Base-by-base conservation (phyloP, 148 eudicot genomes). In the Diospyros kaki region DNA sequence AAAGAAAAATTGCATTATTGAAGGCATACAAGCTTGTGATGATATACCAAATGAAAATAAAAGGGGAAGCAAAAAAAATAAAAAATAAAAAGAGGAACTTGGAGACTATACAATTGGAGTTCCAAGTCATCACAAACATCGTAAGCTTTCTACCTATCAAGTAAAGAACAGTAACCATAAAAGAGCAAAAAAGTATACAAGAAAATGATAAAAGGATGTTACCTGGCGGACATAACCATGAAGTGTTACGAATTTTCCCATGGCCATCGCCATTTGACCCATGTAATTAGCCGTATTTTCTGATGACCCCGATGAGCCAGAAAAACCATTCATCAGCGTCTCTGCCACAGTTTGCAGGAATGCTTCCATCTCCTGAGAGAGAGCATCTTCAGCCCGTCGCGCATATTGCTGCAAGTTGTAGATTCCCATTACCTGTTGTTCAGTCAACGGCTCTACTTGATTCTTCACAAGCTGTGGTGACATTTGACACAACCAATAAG, bases 181-280 rank as follows among this genome's bases (percentile, higher is more conserved):
- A 60, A 17, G 9, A 28, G 9, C 17, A 28, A 9, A 60, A 60
- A 8, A 8, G 3, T 15, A 8, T 10, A 0, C 8, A 6, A 18
- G 60, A 3, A 60, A 18, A 1, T 17, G 7, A 3, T 11, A 5
- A 1, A 9, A 28, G 28, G 41, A 28, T 14, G 28, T 28, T 60
- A 60, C 64, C 64, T 60, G 64, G 40, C 64, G 64, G 6, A 60
- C 28, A 40, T 17, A 60, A 3, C 64, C 64, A 9, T 60, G 40
- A 17, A 60, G 64, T 17, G 64, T 60, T 60, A 40, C 64, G 6
- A 60, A 11, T 9, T 60, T 60, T 28, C 64, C 64, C 64, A 60
- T 60, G 2, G 64, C 64, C 64, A 60, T 60, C 2, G 64, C 64
- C 64, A 60, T 60, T 60, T 17, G 64, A 60, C 64, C 64, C 64